phyloP scores from a whole-genome alignment of 2,329 filamentous ascomycete genomes.

The Rutstroemia sp. region DNA sequence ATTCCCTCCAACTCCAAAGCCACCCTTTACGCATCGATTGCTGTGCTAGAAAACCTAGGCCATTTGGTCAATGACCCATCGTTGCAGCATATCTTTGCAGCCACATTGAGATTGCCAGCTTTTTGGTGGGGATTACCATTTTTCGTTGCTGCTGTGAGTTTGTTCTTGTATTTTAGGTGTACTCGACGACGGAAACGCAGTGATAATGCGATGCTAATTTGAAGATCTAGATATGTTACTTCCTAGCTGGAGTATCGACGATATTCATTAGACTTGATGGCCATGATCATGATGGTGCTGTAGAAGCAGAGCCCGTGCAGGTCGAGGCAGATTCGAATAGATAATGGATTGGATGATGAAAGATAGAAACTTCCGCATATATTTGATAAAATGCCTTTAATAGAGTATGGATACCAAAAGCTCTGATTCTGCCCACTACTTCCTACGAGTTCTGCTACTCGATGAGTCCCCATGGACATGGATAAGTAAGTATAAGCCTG shows the following conservation, averaged over 20 bases:
- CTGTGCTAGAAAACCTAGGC: conserved; percentile 26
- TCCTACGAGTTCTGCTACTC: too few relatives aligned
- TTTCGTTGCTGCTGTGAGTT: conserved; percentile 27
- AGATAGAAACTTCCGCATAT: too few relatives aligned
- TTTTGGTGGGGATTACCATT: conserved; percentile 26
- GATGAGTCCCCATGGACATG: too few relatives aligned
- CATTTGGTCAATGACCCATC: conserved; percentile 26
- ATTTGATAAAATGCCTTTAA: too few relatives aligned
- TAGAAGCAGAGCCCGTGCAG: too few relatives aligned
- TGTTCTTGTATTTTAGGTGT: not conserved
- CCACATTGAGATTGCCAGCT: conserved; percentile 15
- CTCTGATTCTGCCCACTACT: too few relatives aligned
- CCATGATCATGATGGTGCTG: too few relatives aligned
- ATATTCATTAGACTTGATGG: not conserved
- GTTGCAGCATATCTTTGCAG: conserved; percentile 26
- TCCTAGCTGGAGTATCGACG: not conserved
- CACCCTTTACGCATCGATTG: conserved; percentile 24
- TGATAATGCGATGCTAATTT: not conserved
- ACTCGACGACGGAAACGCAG: not conserved
- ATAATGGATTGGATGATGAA: too few relatives aligned
- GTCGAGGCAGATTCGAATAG: too few relatives aligned
- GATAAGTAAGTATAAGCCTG: too few relatives aligned
- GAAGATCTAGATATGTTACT: not conserved
- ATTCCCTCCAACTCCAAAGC: conserved; percentile 22
- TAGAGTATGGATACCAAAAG: too few relatives aligned